A percentile compares a stretch with the other conserved stretches of the same genome.
Evolutionary conservation across 306 rosid species (phyloP).

Genomic region (Inga laurina): DNA sequence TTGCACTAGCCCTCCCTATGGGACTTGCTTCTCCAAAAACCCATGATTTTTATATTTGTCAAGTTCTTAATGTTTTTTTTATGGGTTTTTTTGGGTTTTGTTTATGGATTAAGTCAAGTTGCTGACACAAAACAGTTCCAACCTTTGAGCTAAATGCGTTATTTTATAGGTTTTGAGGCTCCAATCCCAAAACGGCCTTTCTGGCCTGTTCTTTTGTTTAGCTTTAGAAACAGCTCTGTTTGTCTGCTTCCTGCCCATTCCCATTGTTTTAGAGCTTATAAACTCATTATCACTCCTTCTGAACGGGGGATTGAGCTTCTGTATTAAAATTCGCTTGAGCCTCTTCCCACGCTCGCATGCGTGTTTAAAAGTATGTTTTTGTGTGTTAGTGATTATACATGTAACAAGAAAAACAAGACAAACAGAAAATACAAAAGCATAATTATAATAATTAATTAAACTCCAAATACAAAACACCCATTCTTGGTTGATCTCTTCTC

Average conservation of each 20-base stretch:
- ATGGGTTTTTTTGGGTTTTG: background rate
- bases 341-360: constrained; percentile 77
- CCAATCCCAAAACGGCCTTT: constrained; percentile 80
- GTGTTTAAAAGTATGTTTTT: constrained; percentile 70
- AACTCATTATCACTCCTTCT: constrained; percentile 59
- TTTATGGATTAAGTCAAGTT: constrained; percentile 19
- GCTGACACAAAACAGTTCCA: background rate
- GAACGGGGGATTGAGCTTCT: constrained; percentile 43
- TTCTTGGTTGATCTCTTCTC: background rate
- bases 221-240: constrained; percentile 33
- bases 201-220: constrained; percentile 44
- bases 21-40: constrained; percentile 22
- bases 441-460: background rate
- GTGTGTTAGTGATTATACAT: constrained; percentile 54
- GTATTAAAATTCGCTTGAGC: constrained; percentile 31
- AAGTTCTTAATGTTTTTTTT: background rate
- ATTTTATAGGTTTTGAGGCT: constrained; percentile 27
- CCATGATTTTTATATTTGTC: background rate
- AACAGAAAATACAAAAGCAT: background rate
- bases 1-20: constrained; percentile 36
- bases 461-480: background rate
- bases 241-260: constrained; percentile 53
- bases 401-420: constrained; percentile 19
- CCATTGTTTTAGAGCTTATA: constrained; percentile 56
- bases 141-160: constrained; percentile 40